Conservation (phyloP, 768 basidiomycete species). For the Suillus lakei region DNA sequence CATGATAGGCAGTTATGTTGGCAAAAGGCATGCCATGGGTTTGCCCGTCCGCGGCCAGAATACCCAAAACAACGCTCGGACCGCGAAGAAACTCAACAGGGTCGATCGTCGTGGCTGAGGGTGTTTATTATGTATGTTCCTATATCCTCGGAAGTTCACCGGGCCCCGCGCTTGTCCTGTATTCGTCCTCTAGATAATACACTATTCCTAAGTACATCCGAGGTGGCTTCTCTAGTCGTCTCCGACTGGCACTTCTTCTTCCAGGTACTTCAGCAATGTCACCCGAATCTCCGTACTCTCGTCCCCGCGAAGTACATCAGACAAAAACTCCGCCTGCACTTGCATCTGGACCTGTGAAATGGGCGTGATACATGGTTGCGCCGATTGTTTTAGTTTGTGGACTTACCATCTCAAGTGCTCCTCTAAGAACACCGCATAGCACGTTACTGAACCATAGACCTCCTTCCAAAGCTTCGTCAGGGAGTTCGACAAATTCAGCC, state of each 20-base stretch:
- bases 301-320: constrained; percentile 91
- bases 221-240: constrained; percentile 66
- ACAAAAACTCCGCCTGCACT: constrained; percentile 86
- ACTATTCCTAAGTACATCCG: constrained; percentile 3
- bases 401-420: constrained; percentile 94
- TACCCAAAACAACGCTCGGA: constrained; percentile 88
- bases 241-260: constrained; percentile 94
- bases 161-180: neutral
- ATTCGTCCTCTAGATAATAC: constrained; percentile 5
- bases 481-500: constrained; percentile 96
- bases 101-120: constrained; percentile 63
- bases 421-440: constrained; percentile 90
- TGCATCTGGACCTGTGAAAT: constrained; percentile 88
- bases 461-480: constrained; percentile 89
- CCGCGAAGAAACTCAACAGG: constrained; percentile 89
- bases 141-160: constrained; percentile 8
- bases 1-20: constrained; percentile 93
- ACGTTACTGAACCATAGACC: constrained; percentile 98
- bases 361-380: neutral
- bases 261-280: constrained; percentile 86
- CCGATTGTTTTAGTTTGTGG: neutral
- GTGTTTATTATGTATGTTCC: constrained; percentile 16
- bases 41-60: constrained; percentile 95
- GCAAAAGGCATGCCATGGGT: constrained; percentile 90
- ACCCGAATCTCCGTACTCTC: constrained; percentile 95